phyloP scores from a whole-genome alignment of 495 filamentous ascomycete genomes.

The Staphylotrichum tortipilum region DNA sequence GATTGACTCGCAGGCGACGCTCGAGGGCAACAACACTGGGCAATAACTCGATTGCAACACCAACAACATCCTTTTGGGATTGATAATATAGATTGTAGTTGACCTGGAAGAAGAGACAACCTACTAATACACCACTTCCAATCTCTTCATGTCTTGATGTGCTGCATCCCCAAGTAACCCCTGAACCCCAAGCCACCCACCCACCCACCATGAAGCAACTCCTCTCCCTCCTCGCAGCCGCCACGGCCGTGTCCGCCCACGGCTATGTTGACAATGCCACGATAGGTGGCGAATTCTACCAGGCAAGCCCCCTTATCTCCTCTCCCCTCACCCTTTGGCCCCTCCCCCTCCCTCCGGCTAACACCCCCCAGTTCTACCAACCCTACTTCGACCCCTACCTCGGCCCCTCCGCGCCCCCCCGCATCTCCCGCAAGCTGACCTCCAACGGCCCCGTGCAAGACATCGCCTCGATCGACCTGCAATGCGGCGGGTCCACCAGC shows the following conservation, averaged over 20 bases:
- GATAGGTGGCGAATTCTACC: conserved; percentile 30
- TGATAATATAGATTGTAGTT: too few relatives aligned
- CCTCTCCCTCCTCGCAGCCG: conserved; percentile 31
- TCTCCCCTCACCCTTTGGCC: background rate
- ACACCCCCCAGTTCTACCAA: conserved; percentile 18
- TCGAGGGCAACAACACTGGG: too few relatives aligned
- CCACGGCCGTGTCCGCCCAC: conserved; percentile 47
- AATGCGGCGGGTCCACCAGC: conserved; percentile 34
- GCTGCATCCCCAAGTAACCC: too few relatives aligned
- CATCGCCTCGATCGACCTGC: conserved; percentile 34
- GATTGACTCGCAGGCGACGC: too few relatives aligned
- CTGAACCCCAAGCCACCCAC: background rate
- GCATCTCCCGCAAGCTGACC: conserved; percentile 36
- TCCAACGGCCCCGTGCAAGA: conserved; percentile 41
- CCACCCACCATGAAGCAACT: conserved; percentile 17
- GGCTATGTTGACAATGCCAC: conserved; percentile 46
- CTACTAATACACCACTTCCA: too few relatives aligned
- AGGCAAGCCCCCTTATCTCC: conserved; percentile 2
- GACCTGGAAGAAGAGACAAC: too few relatives aligned
- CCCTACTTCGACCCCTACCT: conserved; percentile 41
- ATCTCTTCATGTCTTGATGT: too few relatives aligned
- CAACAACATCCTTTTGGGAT: too few relatives aligned
- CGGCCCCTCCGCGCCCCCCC: conserved; percentile 21
- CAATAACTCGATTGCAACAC: too few relatives aligned
- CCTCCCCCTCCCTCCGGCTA: background rate